Evolutionary conservation across 139 green algal species (phyloP), one percentile per base, ranked within the genome.

Genomic region (Tetraselmis striata): DNA sequence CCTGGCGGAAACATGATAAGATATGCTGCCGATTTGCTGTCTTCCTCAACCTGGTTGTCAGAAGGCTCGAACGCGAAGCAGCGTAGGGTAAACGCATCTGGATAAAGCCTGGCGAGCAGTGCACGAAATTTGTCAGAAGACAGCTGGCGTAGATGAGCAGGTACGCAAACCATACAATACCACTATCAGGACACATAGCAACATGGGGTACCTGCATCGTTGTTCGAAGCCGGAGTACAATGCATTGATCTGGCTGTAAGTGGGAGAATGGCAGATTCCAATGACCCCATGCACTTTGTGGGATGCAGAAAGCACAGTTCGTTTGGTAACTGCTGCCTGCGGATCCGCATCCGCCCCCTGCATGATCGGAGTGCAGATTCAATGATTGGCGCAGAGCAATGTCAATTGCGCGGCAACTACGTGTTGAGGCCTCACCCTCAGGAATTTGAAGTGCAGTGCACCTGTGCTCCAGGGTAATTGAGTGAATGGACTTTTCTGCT

Each of bases 21-120:
- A 79, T 95, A 82, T 2, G 30, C 30, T 75, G 84, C 84, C 28
- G 79, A 59, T 32, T 86, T 83, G 58, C 77, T 79, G 78, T 87
- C 92, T 80, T 90, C 81, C 11, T 82, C 79, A 74, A 94, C 85
- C 80, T 95, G 91, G 23, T 83, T 84, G 25, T 94, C 91, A 22
- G 32, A 91, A 1, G 93, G 91, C 83, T 97, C 90, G 83, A 98
- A 97, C 2, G 89, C 90, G 76, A 96, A 93, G 86, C 92, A 95
- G 25, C 95, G 91, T 22, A 88, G 27, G 0, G 93, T 87, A 29
- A 93, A 84, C 2, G 94, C 90, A 31, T 94, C 92, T 0, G 91
- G 89, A 84, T 90, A 96, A 2, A 84, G 30, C 82, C 86, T 92
- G 81, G 83, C 30, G 77, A 1, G 75, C 79, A n/a, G 25, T 5